Conservation (phyloP, 352 stramenopile genomes). For the Pythium apleroticum region DNA sequence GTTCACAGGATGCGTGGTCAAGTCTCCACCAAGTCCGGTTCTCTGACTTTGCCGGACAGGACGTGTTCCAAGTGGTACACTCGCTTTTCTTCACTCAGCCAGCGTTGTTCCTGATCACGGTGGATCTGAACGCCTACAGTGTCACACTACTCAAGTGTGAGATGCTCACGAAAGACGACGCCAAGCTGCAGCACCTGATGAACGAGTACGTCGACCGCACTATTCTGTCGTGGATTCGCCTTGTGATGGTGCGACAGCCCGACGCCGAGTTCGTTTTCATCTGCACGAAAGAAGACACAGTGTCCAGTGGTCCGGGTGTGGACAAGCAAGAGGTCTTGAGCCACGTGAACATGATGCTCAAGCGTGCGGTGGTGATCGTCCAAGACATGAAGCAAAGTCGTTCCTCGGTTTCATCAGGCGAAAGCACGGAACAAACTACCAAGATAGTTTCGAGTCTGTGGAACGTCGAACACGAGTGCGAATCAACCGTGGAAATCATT, state of each 20-base stretch:
- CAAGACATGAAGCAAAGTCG: neutral
- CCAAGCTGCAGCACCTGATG: neutral
- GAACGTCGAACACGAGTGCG: no score
- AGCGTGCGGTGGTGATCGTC: neutral
- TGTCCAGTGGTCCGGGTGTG: neutral
- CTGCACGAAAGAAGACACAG: conserved; percentile 3
- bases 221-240: neutral
- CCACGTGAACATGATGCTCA: neutral
- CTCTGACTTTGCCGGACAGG: conserved; percentile 17
- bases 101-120: conserved; percentile 5
- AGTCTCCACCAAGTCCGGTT: conserved; percentile 6
- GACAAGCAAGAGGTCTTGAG: neutral
- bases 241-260: conserved; percentile 3
- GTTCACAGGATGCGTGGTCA: neutral
- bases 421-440: neutral
- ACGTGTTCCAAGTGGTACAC: conserved; percentile 5
- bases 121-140: conserved; percentile 5
- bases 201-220: neutral
- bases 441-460: neutral
- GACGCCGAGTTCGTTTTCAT: conserved; percentile 11
- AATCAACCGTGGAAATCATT: no score
- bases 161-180: neutral
- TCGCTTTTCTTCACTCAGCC: conserved; percentile 13
- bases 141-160: neutral
- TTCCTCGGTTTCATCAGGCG: no score